These are phyloP conservation scores for Lactarius indigo DNA, from an alignment of 768 basidiomycete species.

Conservation along the genomic window DNA sequence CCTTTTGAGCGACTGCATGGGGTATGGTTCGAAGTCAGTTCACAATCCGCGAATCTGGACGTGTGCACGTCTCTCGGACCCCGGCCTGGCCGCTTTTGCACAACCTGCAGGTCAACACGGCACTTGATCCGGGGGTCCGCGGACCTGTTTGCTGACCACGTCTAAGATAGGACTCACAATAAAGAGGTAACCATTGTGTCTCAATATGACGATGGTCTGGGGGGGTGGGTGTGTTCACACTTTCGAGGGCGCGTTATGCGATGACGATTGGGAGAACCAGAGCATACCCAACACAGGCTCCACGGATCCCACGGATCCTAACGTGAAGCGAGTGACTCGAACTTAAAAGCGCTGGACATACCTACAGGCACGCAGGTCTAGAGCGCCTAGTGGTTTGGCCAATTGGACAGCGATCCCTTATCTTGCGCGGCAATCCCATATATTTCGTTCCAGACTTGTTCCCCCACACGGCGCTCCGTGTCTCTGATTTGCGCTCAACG, in stretches of 20 bases:
- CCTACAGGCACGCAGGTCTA: neutral
- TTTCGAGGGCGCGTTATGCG: neutral
- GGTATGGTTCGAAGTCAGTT: neutral
- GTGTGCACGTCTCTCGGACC: neutral
- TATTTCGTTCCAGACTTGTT: neutral
- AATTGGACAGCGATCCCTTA: neutral
- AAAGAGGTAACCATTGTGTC: neutral
- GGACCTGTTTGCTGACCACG: neutral
- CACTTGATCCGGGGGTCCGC: neutral
- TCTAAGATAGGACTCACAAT: neutral
- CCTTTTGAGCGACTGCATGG: neutral
- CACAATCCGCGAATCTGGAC: neutral
- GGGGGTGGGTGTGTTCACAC: neutral
- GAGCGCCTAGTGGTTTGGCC: neutral
- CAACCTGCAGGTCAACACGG: neutral
- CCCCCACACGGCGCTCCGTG: neutral
- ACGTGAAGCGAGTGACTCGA: neutral
- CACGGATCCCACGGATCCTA: neutral
- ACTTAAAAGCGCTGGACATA: neutral
- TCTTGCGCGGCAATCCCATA: neutral
- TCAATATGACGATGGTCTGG: neutral
- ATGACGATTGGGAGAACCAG: neutral
- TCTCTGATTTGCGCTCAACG: neutral
- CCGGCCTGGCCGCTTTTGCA: neutral
- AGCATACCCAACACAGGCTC: neutral